Evolutionary conservation across 371 early-diverging fungal species (phyloP).

Genomic region (Basidiobolus heterosporus): DNA sequence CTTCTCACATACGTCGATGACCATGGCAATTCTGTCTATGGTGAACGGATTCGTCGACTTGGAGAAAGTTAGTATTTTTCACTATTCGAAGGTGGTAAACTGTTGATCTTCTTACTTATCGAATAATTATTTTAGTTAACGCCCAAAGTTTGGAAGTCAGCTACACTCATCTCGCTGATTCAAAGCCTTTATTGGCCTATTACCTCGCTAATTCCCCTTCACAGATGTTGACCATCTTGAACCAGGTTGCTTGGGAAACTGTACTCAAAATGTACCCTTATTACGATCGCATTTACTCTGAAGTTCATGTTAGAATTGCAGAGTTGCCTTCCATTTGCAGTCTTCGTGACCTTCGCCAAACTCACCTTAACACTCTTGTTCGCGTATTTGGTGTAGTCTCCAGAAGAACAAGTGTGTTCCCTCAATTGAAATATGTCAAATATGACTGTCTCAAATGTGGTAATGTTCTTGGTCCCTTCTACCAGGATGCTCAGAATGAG

Average conservation of each 20-base stretch:
- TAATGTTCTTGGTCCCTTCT: slow-evolving; percentile 86
- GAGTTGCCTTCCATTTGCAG: slow-evolving; percentile 75
- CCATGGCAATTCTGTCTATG: slow-evolving; percentile 78
- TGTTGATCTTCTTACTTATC: too few relatives aligned
- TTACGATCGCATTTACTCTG: slow-evolving; percentile 82
- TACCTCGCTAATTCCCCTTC: slow-evolving; percentile 76
- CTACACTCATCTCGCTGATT: slow-evolving; percentile 60
- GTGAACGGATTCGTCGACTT: slow-evolving; percentile 73
- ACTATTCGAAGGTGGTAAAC: too few relatives aligned
- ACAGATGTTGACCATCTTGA: slow-evolving; percentile 78
- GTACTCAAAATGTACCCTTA: slow-evolving; percentile 79
- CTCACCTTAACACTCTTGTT: slow-evolving; percentile 86
- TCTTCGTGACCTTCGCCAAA: slow-evolving; percentile 78
- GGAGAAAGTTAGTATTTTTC: slow-evolving; percentile 46
- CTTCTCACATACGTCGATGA: slow-evolving; percentile 70
- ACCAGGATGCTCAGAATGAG: slow-evolving; percentile 77
- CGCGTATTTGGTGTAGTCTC: slow-evolving; percentile 94
- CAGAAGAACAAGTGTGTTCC: slow-evolving; percentile 87
- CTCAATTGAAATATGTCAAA: slow-evolving; percentile 93
- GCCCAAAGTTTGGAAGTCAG: slow-evolving; percentile 78
- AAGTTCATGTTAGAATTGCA: slow-evolving; percentile 88
- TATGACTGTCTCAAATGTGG: slow-evolving; percentile 95
- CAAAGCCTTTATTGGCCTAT: slow-evolving; percentile 67
- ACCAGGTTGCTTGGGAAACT: slow-evolving; percentile 81
- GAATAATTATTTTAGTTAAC: slow-evolving; percentile 28